Base-by-base conservation (phyloP, 805 yeast species). In the Hemisphaericaspora nanyangensis region DNA sequence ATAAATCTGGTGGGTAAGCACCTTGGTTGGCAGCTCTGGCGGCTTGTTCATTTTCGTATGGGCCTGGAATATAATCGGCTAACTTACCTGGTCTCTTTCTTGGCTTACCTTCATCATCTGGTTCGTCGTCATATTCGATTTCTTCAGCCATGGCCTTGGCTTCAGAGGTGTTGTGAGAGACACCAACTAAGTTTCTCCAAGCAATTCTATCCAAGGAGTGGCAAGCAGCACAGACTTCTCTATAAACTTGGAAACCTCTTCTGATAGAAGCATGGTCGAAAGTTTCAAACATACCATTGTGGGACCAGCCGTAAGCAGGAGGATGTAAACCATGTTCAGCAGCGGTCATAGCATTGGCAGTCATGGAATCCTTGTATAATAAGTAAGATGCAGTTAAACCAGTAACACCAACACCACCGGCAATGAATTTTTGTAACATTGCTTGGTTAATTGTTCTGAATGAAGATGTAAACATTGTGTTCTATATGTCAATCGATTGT, bases 21-120 rank as follows among this genome's bases (percentile, higher is more conserved):
- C 99, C 99, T 75, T 88, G 96, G 79, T 93, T 93, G 48, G 96
- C 97, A 52, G 98, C 96, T 76, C 99, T 87, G 35, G 99, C 99
- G 49, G 98, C 98, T 75, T 93, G 95, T 70, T 93, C 99, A 65
- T 93, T 93, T 51, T 88, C 87, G 67, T 93, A 93, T 42, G 99
- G 99, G 49, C 85, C 87, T 53, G 95, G 98, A 51, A 93, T 74
- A 69, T 83, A 78, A 71, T 93, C 99, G 47, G 98, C 90, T 61
- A 93, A 79, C 73, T 93, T 93, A 74, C 99, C 99, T 43, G 95
- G 85, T 77, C 99, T 88, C 85, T 85, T 89, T 74, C 86, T 86
- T 68, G 96, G 96, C 65, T 85, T 85, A 63, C 98, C 98, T 76
- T 90, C 95, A 60, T 85, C 93, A 74, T 85, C 90, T 39, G 93